Evolutionary conservation across 129 eudicot genomes (phyloP), one percentile per base, ranked within the genome.

Genomic region (Oenanthe sinensis): DNA sequence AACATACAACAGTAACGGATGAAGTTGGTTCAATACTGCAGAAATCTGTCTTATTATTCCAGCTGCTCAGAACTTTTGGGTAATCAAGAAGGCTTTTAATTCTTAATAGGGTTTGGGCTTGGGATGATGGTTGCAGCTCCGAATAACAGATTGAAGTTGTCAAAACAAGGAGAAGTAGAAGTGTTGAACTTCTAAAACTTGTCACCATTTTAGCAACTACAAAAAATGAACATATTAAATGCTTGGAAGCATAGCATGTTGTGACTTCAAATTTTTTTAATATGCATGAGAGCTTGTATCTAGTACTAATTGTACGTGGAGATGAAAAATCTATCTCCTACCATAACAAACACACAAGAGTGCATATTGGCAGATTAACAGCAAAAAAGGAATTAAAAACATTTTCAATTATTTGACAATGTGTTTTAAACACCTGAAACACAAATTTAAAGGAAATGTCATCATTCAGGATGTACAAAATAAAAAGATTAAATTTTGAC

Each of bases 11-110:
- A 24, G 85, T 77, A 7, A 83, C 77, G 48, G 78, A 54, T 37
- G 84, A 71, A 13, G 77, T 78, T 37, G 87, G 89, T 54, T 78
- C 77, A 14, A 42, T 39, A 71, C 71, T 75, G 77, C 89, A 86
- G 37, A 83, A 78, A 16, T 86, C 84, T 54, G 82, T 28, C 10
- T 60, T 72, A n/a, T 72, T 72, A 15, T 72, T 72, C 76, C 76
- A 43, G 76, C 54, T 72, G 54, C 52, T 72, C 9, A 72, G 54
- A 44, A 72, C 52, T 22, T 43, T 28, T 24, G 76, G 76, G 14
- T 72, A 72, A 44, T 44, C 15, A n/a, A 72, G 76, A 72, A 72
- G 76, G 76, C 76, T 47, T 72, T 72, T 36, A 72, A 72, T 43
- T 44, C 19, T 72, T 19, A 72, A n/a, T 4, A 72, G 76, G 54